phyloP scores from a whole-genome alignment of 345 rosid species.

The Odontarrhena argentea region DNA sequence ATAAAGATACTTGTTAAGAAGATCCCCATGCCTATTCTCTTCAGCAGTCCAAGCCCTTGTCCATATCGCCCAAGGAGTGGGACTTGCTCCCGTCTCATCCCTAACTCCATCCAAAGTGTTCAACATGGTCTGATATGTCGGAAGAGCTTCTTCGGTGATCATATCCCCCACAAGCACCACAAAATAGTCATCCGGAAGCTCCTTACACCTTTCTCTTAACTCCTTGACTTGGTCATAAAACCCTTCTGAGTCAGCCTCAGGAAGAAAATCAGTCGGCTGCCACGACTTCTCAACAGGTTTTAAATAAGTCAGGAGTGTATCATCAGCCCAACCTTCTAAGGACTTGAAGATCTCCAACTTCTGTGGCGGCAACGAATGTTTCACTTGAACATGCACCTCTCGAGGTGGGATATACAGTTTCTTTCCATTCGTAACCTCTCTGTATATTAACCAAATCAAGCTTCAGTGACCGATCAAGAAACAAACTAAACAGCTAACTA shows the following conservation, averaged over 20 bases:
- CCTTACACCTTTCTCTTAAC: conserved; percentile 60
- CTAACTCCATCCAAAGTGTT: conserved; percentile 72
- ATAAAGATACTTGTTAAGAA: conserved; percentile 72
- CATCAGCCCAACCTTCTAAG: conserved; percentile 66
- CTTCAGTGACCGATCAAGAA: background rate
- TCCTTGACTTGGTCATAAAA: conserved; percentile 67
- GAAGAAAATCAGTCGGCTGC: conserved; percentile 69
- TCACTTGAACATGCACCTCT: conserved; percentile 71
- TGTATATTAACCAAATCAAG: conserved; percentile 33
- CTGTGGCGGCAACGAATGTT: conserved; percentile 65
- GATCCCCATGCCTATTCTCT: conserved; percentile 78
- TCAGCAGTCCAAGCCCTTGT: conserved; percentile 80
- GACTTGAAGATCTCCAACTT: conserved; percentile 53
- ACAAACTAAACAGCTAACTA: conserved; percentile 7
- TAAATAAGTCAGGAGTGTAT: conserved; percentile 54
- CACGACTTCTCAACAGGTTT: conserved; percentile 73
- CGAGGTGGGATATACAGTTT: conserved; percentile 59
- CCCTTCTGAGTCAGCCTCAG: conserved; percentile 53
- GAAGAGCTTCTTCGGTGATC: conserved; percentile 78
- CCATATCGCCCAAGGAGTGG: conserved; percentile 70
- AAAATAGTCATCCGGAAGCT: conserved; percentile 65
- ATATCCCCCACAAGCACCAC: conserved; percentile 75
- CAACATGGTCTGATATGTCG: conserved; percentile 77
- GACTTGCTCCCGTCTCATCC: conserved; percentile 76
- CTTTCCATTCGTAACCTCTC: conserved; percentile 59